Evolutionary conservation across 805 yeast species (phyloP), one percentile per base, ranked within the genome.

Genomic region (Zygosaccharomyces bailii): DNA sequence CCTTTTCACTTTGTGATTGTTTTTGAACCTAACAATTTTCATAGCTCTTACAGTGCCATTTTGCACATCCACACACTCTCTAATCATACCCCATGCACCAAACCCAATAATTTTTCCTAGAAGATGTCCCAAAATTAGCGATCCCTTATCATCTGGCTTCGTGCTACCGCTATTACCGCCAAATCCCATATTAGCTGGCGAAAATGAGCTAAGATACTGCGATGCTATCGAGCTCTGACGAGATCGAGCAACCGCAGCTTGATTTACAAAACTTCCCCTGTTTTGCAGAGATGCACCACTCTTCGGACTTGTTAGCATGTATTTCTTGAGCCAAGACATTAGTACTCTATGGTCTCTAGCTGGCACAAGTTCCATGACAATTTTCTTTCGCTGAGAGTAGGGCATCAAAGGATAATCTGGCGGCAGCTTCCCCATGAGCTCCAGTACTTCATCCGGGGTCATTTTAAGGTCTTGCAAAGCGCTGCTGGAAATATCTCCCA

Each of bases 1-100:
- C 13, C 71, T 67, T 42, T 77, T 74, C 6, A 82, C 80, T 49
- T 65, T 66, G 17, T 71, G 73, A 64, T 70, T 73, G 52, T 72
- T 73, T 38, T 55, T 60, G 20, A 80, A 80, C 38, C 77, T 74
- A 5, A 79, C 75, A 34, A 78, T 73, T 60, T 85, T 85, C 51
- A 84, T 78, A 0, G 93, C 95, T 49, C 68, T 53, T 10, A 70
- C 69, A n/a, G 53, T 49, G 3, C 62, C 59, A 13, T 61, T 61
- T 14, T 54, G 34, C 11, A 61, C 61, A 34, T 65, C 65, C 5
- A 34, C 62, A 50, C 91, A 85, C 59, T 85, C 91, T 46, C 95
- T 69, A 8, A 89, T 83, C 21, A 82, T 75, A 8, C 96, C 95
- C 84, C 93, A 90, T 0, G 96, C 95, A 10, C 97, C 96, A 59